Base-by-base conservation (phyloP, 176 grass and related monocot genomes). In the Carex kokanica region DNA sequence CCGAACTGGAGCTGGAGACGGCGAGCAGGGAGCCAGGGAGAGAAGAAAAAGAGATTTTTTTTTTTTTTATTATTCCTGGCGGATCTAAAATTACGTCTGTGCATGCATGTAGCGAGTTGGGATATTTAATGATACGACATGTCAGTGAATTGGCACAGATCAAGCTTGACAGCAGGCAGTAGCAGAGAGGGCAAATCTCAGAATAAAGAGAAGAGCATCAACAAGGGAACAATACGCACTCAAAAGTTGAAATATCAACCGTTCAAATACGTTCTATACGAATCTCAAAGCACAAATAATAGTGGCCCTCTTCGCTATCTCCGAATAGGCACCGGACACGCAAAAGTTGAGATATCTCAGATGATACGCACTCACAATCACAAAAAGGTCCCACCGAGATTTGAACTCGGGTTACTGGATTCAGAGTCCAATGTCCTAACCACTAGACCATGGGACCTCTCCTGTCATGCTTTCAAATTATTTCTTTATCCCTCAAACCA, bases 401-500 rank as follows among this genome's bases (percentile, higher is more conserved):
- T 85, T 85, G 83, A 85, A 85, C 83, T 85, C 83, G 83, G 83
- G 83, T 85, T 85, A 78, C 83, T 78, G 83, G 83, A 85, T 85
- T 85, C 83, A 85, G 83, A 85, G 83, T 85, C 83, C 83, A 85
- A 85, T 85, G 83, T 85, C 83, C 83, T 85, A 57, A 85, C 83
- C 83, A 85, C 83, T 85, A 85, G 83, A 85, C 83, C 83, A 85
- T 75, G 83, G 70, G 69, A 85, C 83, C 83, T 0, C 63, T 84
- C 5, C 0, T 72, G 64, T 29, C 17, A 25, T 41, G 6, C 7
- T 7, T 49, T 49, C 9, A 12, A 43, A 43, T 41, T 41, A 40
- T 40, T 3, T 34, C 4, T 40, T 45, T 45, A 45, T 45, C 3
- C 12, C 3, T 24, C 3, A 6, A 2, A 78, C 4, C 41, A 45